Base-by-base conservation (phyloP, 192 early-diverging fungal species). In the Borealophlyctis nickersoniae region DNA sequence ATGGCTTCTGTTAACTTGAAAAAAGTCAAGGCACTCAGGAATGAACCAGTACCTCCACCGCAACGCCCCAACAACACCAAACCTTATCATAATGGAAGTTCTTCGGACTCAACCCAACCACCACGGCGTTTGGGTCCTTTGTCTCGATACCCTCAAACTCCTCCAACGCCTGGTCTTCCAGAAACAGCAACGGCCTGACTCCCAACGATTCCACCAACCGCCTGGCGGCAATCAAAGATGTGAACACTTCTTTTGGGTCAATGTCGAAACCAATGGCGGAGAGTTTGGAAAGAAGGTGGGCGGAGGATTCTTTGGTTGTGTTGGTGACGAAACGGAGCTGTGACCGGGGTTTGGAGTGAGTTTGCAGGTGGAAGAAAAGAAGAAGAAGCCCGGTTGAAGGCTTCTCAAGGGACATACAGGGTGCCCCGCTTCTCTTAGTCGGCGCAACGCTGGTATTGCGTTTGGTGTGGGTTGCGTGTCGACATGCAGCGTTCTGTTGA, bases 251-350 rank as follows among this genome's bases (percentile, higher is more conserved):
- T 0, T 79, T 49, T 11, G 60, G 52, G 39, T 81, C 36, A n/a
- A 91, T 74, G 14, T 81, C 68, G 60, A 96, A 90, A 0, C 91
- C 92, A 26, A 94, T 72, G 11, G 50, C 50, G 16, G 60, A 54
- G 13, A 96, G 77, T 51, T 84, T 82, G n/a, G 58, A 53, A n/a
- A 84, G 71, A 0, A 94, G 71, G 16, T 52, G 52, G 29, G 69
- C 66, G 33, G 76, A 72, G 32, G 86, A 87, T 56, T 88, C 81
- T 57, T 91, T 91, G 19, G 93, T 93, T 1, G 92, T 93, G 73
- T 96, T 96, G 49, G 91, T 91, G n/a, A 90, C 87, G 71, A 94
- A 93, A 2, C 86, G 74, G 36, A 82, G 65, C 72, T 79, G 33
- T 34, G 32, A 34, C n/a, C 23, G 35, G n/a, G 19, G 35, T 1